Evolutionary conservation across 805 yeast genomes (phyloP), one percentile per base, ranked within the genome.

Genomic region (Maudiozyma bulderi): DNA sequence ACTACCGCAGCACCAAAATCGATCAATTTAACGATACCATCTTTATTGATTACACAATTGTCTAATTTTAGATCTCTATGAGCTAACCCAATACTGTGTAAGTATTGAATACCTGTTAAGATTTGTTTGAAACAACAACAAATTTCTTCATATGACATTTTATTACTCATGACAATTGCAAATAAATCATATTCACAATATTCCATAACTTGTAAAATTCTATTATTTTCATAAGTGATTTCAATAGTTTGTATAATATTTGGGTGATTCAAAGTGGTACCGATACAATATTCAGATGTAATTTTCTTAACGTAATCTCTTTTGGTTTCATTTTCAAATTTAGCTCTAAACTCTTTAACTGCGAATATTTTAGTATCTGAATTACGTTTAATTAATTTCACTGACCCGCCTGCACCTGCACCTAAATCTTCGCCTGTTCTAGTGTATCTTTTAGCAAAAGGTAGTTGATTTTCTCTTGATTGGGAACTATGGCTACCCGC

Each of bases 1-100:
- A 90, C 95, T 30, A 87, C 96, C 1, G 96, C 91, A 5, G 95
- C 84, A 8, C 97, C 97, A 64, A 90, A 90, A 68, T 90, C 97
- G 57, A 90, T 90, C 57, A 90, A 77, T 63, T 87, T 87, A 43
- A 90, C 95, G 44, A 89, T 84, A 45, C 97, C 97, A 34, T 84
- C 77, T 28, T 73, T 73, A 53, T 85, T 82, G 44, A 90, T 82
- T 26, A 90, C 96, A 74, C 97, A 90, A 66, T 90, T 90, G 69
- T 90, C 97, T 50, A 90, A 73, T 66, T 90, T 90, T 64, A 90
- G 75, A 68, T 90, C 97, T 53, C 97, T 76, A 62, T 90, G 97
- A 5, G 96, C 90, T 50, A 90, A 71, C 0, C 97, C 97, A 71
- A 86, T 80, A 35, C 75, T 72, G 64, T 90, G 97, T 53, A 90